Evolutionary conservation across 2,329 filamentous ascomycete genomes (phyloP).

Genomic region (Lizonia empirigonia): DNA sequence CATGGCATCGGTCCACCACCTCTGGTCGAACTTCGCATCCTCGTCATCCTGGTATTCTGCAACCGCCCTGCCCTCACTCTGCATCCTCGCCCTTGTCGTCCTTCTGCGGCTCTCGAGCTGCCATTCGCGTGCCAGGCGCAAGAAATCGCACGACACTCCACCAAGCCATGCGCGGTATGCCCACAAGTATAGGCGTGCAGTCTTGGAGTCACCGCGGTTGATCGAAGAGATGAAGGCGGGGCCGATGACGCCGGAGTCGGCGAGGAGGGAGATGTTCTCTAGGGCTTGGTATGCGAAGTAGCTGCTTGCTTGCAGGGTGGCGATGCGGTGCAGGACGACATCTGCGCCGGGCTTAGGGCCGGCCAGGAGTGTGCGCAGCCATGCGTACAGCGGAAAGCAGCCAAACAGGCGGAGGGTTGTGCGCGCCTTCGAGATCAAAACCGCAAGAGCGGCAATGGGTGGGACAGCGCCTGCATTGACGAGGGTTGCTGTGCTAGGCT

Average conservation of each 20-base stretch:
- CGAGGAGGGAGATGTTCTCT: slow-evolving; percentile 53
- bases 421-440: slow-evolving; percentile 50
- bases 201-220: slow-evolving; percentile 44
- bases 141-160: slow-evolving; percentile 52
- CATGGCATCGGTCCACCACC: slow-evolving; percentile 52
- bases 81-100: slow-evolving; percentile 34
- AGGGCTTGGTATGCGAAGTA: slow-evolving; percentile 53
- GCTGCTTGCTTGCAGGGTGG: slow-evolving; percentile 49
- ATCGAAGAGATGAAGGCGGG: slow-evolving; percentile 43
- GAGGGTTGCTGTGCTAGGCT: slow-evolving; percentile 31
- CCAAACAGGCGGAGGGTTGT: slow-evolving; percentile 54
- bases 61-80: slow-evolving; percentile 34
- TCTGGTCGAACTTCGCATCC: slow-evolving; percentile 45
- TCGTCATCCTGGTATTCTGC: slow-evolving; percentile 45
- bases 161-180: slow-evolving; percentile 53
- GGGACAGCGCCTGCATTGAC: slow-evolving; percentile 39
- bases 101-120: slow-evolving; percentile 49
- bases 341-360: slow-evolving; percentile 52
- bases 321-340: slow-evolving; percentile 50
- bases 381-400: slow-evolving; percentile 53
- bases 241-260: slow-evolving; percentile 50
- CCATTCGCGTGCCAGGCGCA: slow-evolving; percentile 51
- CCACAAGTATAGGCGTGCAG: slow-evolving; percentile 48
- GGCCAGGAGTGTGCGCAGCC: slow-evolving; percentile 49
- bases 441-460: slow-evolving; percentile 43